These are phyloP conservation scores for Tolypocladium amazonense DNA, from an alignment of 2,329 filamentous ascomycete genomes.

Conservation along the genomic window DNA sequence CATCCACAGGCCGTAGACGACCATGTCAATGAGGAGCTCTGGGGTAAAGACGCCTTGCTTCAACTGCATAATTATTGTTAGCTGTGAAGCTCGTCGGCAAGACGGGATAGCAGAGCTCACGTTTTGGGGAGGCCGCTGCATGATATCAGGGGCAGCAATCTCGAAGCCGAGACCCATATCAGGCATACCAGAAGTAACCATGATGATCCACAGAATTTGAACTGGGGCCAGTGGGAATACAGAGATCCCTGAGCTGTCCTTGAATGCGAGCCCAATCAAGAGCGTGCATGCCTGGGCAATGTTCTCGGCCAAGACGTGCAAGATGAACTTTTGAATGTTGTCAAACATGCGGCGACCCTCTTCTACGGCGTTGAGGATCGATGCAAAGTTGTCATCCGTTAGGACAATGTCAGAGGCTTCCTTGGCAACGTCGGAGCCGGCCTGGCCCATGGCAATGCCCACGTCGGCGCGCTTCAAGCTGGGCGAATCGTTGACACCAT, in stretches of 20 bases:
- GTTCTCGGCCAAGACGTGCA: conserved; percentile 57
- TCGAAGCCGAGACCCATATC: conserved; percentile 70
- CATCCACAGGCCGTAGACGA: conserved; percentile 59
- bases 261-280: conserved; percentile 60
- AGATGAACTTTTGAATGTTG: conserved; percentile 64
- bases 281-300: conserved; percentile 59
- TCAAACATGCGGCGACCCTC: conserved; percentile 63
- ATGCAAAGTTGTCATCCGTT: conserved; percentile 63
- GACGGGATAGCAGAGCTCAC: conserved; percentile 20
- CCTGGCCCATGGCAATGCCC: conserved; percentile 59
- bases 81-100: not conserved
- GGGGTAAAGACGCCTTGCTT: conserved; percentile 50
- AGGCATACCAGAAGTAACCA: conserved; percentile 64
- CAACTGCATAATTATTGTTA: conserved; percentile 13
- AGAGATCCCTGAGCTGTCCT: conserved; percentile 50
- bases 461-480: conserved; percentile 59
- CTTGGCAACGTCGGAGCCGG: conserved; percentile 61
- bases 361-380: conserved; percentile 60
- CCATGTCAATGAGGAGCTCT: conserved; percentile 55
- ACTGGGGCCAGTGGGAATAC: conserved; percentile 64
- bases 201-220: conserved; percentile 72
- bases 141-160: conserved; percentile 56
- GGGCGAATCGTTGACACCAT: conserved; percentile 61
- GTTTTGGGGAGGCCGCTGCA: conserved; percentile 57
- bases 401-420: conserved; percentile 58